Evolutionary conservation across 176 grass and related monocot genomes (phyloP), one percentile per base, ranked within the genome.

Genomic region (Dendrocalamus sinicus): DNA sequence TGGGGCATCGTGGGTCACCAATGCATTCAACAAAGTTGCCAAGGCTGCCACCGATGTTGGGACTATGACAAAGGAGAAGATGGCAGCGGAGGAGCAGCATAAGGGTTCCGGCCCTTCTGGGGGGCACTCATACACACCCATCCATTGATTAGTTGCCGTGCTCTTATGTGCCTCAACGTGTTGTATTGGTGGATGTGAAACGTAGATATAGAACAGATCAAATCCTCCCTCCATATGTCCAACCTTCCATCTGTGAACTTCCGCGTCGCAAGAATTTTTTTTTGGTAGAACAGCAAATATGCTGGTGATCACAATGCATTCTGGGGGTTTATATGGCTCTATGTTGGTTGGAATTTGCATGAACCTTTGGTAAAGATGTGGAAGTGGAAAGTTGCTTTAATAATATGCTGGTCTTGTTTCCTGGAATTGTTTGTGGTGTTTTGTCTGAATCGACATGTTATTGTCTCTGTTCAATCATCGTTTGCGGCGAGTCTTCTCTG

Each of bases 61-160:
- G 26, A 87, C 84, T 15, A 97, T 90, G 90, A 97, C 95, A 20
- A 97, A 97, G 80, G 95, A 94, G 85, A 97, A 97, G 81, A 91
- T 97, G 83, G 82, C 70, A 0, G 87, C 86, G 0, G 92, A 97
- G 69, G 81, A 97, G 17, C 88, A 92, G 60, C 79, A 91, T 0
- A 97, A 88, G 77, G 72, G 48, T 47, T 90, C 84, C 0, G 74
- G 86, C 9, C 50, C 62, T 4, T 88, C 89, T n/a, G 89, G 72
- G 7, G 90, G 88, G 7, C 70, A 81, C 76, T 84, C 85, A 0
- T 88, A 84, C 77, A 84, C 70, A 1, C 89, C 89, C 61, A 91
- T 84, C 70, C 85, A 67, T 47, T 91, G 89, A 91, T 85, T 16
- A 2, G 1, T 47, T 48, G 60, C 9, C 7, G 1, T 20, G 7